Conservation (phyloP, 164 flowering plant genomes). For the Stephania japonica region DNA sequence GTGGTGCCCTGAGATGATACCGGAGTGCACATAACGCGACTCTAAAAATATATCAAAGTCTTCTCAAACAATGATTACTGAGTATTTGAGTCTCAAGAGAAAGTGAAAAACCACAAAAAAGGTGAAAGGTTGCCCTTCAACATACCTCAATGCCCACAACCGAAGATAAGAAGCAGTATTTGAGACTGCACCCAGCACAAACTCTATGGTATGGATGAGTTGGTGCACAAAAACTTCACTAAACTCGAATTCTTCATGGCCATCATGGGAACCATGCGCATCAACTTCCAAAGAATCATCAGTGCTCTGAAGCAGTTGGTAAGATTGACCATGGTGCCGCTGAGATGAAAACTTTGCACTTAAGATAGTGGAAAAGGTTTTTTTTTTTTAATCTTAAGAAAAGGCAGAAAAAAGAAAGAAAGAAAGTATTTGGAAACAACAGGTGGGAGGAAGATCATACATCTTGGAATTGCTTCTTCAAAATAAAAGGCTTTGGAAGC, state of each 20-base stretch:
- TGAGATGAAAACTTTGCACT: conserved; percentile 28
- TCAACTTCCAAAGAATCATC: conserved; percentile 68
- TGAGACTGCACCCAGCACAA: conserved; percentile 97
- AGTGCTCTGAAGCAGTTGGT: conserved; percentile 43
- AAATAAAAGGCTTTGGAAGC: conserved; percentile 85
- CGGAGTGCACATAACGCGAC: no score
- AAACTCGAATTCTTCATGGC: conserved; percentile 87
- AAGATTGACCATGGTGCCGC: conserved; percentile 86
- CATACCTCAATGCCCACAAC: conserved; percentile 94
- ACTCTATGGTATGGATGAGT: conserved; percentile 94
- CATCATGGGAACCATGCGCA: conserved; percentile 60
- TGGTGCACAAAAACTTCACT: conserved; percentile 97
- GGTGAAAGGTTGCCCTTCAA: background rate
- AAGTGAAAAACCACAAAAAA: background rate
- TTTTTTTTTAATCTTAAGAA: background rate
- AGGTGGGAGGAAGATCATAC: conserved; percentile 28
- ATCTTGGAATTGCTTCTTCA: conserved; percentile 74
- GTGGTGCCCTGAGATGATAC: no score
- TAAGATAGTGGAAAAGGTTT: background rate
- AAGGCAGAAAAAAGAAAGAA: background rate
- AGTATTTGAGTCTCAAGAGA: background rate
- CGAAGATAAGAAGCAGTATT: conserved; percentile 99
- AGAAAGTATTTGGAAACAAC: background rate
- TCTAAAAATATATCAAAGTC: no score
- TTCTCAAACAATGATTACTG: background rate